Percentiles rank a stretch among this genome's conserved stretches.
phyloP scores from a whole-genome alignment of 768 basidiomycete genomes.

The Dentipellis sp. region DNA sequence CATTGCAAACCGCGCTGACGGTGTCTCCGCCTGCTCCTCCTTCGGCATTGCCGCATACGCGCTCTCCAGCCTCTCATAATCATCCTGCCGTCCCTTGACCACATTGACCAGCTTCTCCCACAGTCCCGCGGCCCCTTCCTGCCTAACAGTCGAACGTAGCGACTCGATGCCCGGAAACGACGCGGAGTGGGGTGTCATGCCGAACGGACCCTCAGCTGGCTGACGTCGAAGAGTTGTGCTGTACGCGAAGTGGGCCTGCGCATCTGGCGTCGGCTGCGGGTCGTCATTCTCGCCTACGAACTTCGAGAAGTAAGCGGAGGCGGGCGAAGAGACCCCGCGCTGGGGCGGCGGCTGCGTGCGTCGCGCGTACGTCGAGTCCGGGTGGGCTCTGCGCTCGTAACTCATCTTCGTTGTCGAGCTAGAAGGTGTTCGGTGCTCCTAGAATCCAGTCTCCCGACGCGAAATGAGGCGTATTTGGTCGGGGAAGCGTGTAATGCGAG shows the following conservation, averaged over 20 bases:
- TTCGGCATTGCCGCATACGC: slow-evolving; percentile 25
- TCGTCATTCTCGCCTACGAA: slow-evolving; percentile 37
- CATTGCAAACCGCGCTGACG: slow-evolving; percentile 4
- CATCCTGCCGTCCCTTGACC: slow-evolving; percentile 29
- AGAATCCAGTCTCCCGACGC: too few relatives aligned
- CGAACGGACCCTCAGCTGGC: slow-evolving; percentile 41
- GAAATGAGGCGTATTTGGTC: too few relatives aligned
- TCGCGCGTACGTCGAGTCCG: neutral
- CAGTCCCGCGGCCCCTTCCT: slow-evolving; percentile 26
- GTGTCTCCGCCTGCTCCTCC: slow-evolving; percentile 1
- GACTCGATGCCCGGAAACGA: slow-evolving; percentile 32
- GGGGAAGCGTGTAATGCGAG: too few relatives aligned
- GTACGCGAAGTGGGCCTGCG: slow-evolving; percentile 71
- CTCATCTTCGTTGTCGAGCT: too few relatives aligned
- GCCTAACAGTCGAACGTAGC: slow-evolving; percentile 17
- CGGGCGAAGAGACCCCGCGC: slow-evolving; percentile 30
- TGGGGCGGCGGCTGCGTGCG: slow-evolving; percentile 1
- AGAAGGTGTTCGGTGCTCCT: too few relatives aligned
- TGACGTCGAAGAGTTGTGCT: slow-evolving; percentile 74
- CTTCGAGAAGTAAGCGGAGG: slow-evolving; percentile 70
- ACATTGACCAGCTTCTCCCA: slow-evolving; percentile 36
- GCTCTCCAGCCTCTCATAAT: slow-evolving; percentile 26
- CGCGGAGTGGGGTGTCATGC: slow-evolving; percentile 14
- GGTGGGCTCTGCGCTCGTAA: too few relatives aligned
- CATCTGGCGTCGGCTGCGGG: slow-evolving; percentile 51